phyloP scores from a whole-genome alignment of 495 filamentous ascomycete species.

The Talaromyces wortmannii region DNA sequence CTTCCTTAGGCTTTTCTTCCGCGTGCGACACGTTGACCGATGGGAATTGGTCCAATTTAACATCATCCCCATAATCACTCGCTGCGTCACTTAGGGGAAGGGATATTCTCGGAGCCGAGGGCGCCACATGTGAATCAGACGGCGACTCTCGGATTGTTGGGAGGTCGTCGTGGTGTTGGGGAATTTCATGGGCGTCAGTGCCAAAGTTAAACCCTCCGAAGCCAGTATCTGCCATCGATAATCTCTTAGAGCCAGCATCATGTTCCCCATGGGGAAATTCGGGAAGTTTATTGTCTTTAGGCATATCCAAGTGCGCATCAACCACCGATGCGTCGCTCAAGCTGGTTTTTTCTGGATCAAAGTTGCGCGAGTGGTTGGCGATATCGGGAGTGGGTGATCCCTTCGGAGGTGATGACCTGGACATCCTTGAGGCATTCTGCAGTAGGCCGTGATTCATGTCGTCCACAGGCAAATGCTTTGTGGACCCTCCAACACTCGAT shows the following conservation, averaged over 20 bases:
- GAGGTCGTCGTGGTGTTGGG: not conserved
- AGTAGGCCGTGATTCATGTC: conserved; percentile 56
- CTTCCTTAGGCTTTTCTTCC: conserved; percentile 20
- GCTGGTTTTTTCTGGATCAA: not conserved
- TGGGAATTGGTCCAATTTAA: conserved; percentile 39
- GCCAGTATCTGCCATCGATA: conserved; percentile 10
- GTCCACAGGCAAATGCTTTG: conserved; percentile 33
- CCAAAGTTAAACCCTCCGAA: conserved; percentile 1
- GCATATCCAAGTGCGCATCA: not conserved
- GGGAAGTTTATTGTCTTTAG: not conserved
- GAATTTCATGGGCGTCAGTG: not conserved
- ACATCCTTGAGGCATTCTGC: conserved; percentile 57
- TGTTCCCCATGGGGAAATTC: not conserved
- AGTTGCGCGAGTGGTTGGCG: not conserved
- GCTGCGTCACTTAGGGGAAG: conserved; percentile 41
- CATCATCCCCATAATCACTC: conserved; percentile 58
- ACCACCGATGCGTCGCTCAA: not conserved
- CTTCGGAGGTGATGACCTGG: conserved; percentile 51
- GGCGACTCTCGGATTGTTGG: conserved; percentile 2
- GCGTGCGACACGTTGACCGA: conserved; percentile 22
- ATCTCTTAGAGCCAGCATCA: conserved; percentile 2
- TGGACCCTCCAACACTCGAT: conserved; percentile 56
- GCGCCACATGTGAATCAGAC: conserved; percentile 3
- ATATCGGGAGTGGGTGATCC: conserved; percentile 1
- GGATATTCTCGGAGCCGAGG: conserved; percentile 31